Evolutionary conservation across 768 basidiomycete species (phyloP).

Genomic region (Paxillus ammoniavirescens): DNA sequence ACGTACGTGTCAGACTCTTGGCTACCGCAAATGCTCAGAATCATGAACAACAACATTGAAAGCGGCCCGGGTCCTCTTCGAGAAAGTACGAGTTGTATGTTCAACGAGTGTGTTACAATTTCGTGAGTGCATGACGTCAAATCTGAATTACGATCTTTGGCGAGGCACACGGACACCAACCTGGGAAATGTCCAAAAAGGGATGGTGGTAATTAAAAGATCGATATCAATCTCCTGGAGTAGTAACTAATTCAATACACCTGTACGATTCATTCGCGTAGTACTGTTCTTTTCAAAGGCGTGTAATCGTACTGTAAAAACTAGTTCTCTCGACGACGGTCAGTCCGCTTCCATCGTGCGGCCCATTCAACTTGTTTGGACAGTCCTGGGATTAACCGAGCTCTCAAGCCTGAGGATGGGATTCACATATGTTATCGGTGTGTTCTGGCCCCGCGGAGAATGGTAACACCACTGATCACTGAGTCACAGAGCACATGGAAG

Average conservation of each 20-base stretch:
- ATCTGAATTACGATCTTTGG: neutral
- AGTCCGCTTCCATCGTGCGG: too few species aligned
- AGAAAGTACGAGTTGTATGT: neutral
- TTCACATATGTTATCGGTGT: conserved; percentile 60
- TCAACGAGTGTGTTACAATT: neutral
- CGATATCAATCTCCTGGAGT: neutral
- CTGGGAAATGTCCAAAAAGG: conserved; percentile 7
- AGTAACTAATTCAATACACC: too few species aligned
- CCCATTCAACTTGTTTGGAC: too few species aligned
- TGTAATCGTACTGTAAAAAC: too few species aligned
- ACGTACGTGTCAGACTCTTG: too few species aligned
- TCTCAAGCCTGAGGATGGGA: conserved; percentile 36
- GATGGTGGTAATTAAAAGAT: conserved; percentile 3
- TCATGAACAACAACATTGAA: neutral
- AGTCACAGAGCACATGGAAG: conserved; percentile 86
- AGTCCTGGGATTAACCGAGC: too few species aligned
- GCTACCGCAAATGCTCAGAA: neutral
- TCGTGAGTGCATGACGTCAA: neutral
- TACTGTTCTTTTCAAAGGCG: too few species aligned
- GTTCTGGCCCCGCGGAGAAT: conserved; percentile 2
- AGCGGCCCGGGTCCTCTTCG: too few species aligned
- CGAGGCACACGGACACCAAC: conserved; percentile 24
- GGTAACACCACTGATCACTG: neutral
- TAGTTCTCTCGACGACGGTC: too few species aligned
- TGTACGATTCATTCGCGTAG: too few species aligned